Evolutionary conservation across 192 early-diverging fungal species (phyloP).

Genomic region (Cetraspora pellucida): DNA sequence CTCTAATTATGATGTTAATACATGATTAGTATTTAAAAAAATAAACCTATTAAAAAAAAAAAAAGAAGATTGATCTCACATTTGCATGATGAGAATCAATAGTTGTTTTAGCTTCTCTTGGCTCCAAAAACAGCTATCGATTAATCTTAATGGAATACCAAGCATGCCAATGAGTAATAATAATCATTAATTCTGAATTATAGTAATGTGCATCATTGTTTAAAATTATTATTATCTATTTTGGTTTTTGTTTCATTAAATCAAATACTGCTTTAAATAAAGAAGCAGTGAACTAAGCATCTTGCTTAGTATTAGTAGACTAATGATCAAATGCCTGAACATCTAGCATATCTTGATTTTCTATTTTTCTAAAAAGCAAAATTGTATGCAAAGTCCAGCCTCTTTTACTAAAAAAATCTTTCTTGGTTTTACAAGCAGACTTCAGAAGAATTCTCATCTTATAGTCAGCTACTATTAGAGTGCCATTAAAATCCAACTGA

Average conservation of each 20-base stretch:
- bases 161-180: background rate
- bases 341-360: background rate
- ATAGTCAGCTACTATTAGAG: slow-evolving; percentile 2
- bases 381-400: background rate
- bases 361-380: background rate
- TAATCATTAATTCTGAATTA: background rate
- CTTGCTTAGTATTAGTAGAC: background rate
- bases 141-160: background rate
- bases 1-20: background rate
- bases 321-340: background rate
- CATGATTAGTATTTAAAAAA: background rate
- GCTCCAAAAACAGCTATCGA: background rate
- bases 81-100: background rate
- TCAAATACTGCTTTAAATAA: slow-evolving; percentile 1
- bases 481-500: background rate
- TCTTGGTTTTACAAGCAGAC: background rate
- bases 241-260: background rate
- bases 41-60: background rate
- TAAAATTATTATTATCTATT: slow-evolving; percentile 9
- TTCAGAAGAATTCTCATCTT: background rate
- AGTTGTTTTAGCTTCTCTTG: background rate
- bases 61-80: background rate
- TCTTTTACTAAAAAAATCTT: slow-evolving; percentile 5
- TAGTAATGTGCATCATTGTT: slow-evolving; percentile 11
- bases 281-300: background rate